A percentile compares a stretch with the other conserved stretches of the same genome.
Evolutionary conservation across 495 filamentous ascomycete genomes (phyloP).

Genomic region (Aspergillus conjunctus): DNA sequence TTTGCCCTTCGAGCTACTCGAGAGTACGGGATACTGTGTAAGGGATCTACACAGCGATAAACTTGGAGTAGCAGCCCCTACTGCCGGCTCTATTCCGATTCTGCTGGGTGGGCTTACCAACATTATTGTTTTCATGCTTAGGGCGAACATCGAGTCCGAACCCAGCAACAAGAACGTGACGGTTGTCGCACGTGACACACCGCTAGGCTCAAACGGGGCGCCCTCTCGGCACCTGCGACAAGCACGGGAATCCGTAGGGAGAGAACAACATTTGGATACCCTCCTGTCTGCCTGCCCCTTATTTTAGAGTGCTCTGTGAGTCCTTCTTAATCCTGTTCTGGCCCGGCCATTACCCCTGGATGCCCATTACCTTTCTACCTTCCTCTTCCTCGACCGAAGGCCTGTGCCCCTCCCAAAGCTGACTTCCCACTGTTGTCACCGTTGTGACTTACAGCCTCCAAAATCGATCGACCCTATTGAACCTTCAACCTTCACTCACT

Average conservation of each 20-base stretch:
- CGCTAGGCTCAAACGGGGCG: constrained; percentile 33
- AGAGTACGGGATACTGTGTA: neutral
- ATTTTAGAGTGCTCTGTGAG: constrained; percentile 14
- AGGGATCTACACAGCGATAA: neutral
- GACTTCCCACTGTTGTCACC: constrained; percentile 17
- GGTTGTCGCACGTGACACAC: constrained; percentile 27
- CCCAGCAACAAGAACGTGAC: neutral
- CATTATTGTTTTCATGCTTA: neutral
- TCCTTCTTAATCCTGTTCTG: neutral
- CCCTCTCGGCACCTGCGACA: constrained; percentile 31
- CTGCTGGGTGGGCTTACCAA: constrained; percentile 1
- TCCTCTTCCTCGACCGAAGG: neutral
- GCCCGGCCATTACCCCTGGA: neutral
- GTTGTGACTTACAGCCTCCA: constrained; percentile 17
- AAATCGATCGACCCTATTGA: constrained; percentile 6
- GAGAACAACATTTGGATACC: constrained; percentile 34
- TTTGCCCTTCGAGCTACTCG: neutral
- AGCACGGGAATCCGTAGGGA: constrained; percentile 24
- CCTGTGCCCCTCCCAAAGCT: constrained; percentile 13
- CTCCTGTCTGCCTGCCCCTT: constrained; percentile 33
- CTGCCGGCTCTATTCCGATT: neutral
- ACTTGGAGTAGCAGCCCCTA: neutral
- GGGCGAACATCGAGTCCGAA: neutral
- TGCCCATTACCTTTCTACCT: neutral
- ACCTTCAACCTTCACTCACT: constrained; percentile 20